Evolutionary conservation across 2,329 filamentous ascomycete species (phyloP).

Genomic region (Thermoascus crustaceus): DNA sequence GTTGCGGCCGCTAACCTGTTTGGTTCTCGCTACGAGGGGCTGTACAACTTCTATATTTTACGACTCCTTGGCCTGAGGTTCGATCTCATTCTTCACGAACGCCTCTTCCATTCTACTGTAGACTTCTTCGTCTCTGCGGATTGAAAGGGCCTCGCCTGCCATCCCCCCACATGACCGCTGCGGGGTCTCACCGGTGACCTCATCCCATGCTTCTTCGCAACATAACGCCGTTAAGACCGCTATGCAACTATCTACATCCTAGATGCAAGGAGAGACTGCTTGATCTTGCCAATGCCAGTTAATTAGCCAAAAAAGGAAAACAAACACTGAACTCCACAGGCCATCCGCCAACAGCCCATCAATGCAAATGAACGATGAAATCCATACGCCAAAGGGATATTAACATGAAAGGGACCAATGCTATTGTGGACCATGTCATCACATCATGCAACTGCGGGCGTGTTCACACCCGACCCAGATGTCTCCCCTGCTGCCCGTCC

Average conservation of each 20-base stretch:
- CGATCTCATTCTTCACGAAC: background rate
- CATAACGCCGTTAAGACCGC: too few relatives aligned
- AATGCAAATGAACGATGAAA: slow-evolving; percentile 11
- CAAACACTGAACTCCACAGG: slow-evolving; percentile 13
- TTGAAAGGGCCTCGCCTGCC: too few relatives aligned
- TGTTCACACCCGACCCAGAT: slow-evolving; percentile 19
- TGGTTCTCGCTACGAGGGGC: too few relatives aligned
- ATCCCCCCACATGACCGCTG: too few relatives aligned
- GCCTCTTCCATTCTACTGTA: too few relatives aligned
- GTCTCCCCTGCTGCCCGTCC: slow-evolving; percentile 19
- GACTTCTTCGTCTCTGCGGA: slow-evolving; percentile 2
- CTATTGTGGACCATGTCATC: background rate
- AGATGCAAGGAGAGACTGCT: slow-evolving; percentile 3
- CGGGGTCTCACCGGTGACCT: too few relatives aligned
- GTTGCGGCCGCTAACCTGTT: too few relatives aligned
- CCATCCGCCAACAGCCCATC: slow-evolving; percentile 17
- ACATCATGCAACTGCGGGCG: slow-evolving; percentile 21
- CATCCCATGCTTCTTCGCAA: too few relatives aligned
- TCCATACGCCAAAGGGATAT: slow-evolving; percentile 8
- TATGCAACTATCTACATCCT: background rate
- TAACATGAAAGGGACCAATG: slow-evolving; percentile 7
- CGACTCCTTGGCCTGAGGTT: background rate
- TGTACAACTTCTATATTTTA: too few relatives aligned
- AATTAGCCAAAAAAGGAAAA: slow-evolving; percentile 9
- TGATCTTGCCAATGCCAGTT: background rate